Evolutionary conservation across 2,329 filamentous ascomycete species (phyloP).

Genomic region (Diaporthe ilicicola): DNA sequence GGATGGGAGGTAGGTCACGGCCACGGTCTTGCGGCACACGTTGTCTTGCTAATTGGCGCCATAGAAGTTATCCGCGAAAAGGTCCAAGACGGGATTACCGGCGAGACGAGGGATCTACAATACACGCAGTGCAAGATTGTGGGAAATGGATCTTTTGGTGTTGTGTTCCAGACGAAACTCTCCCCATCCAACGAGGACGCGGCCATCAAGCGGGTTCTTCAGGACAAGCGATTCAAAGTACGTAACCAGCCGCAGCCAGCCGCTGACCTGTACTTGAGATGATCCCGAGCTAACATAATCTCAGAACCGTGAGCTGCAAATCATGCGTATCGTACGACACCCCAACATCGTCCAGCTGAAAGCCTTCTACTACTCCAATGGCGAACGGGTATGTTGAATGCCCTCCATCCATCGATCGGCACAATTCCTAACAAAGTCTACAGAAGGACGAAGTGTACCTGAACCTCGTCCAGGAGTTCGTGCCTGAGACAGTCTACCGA

Average conservation of each 20-base stretch:
- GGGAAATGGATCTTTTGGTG: constrained; percentile 97
- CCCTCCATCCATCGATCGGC: constrained; percentile 27
- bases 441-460: constrained; percentile 99
- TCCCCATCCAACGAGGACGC: constrained; percentile 98
- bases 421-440: constrained; percentile 31
- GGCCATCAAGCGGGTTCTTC: constrained; percentile 97
- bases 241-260: constrained; percentile 34
- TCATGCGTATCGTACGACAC: constrained; percentile 99
- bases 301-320: constrained; percentile 98
- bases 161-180: constrained; percentile 98
- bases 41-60: constrained; percentile 39
- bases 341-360: constrained; percentile 99
- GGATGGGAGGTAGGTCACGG: constrained; percentile 90
- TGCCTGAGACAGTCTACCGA: constrained; percentile 97
- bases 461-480: constrained; percentile 97
- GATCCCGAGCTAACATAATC: neutral
- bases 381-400: constrained; percentile 78
- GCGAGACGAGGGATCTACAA: constrained; percentile 94
- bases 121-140: constrained; percentile 99
- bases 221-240: constrained; percentile 99
- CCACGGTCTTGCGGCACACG: constrained; percentile 33
- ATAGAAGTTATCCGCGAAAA: constrained; percentile 97
- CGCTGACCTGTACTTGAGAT: neutral
- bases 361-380: constrained; percentile 99
- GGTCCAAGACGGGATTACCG: constrained; percentile 97